A percentile compares a stretch with the other conserved stretches of the same genome.
Evolutionary conservation across 176 grass and related monocot species (phyloP).

Genomic region (Triticum timopheevii): DNA sequence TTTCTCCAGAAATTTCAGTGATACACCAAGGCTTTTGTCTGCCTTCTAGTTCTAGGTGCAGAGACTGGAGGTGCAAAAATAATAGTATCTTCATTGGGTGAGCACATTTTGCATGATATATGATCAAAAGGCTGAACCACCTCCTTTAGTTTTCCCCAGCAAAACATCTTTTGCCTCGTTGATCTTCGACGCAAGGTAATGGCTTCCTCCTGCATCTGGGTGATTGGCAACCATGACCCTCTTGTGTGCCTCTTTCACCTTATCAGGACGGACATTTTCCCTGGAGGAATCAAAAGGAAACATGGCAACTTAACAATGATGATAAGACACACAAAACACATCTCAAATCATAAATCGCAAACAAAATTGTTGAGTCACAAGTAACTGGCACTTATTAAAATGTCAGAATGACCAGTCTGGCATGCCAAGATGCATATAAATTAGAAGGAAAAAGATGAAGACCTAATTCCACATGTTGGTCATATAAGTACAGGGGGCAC

Average conservation of each 20-base stretch:
- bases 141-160: constrained; percentile 77
- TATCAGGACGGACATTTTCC: constrained; percentile 70
- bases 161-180: constrained; percentile 91
- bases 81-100: background rate
- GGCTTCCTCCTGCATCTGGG: constrained; percentile 82
- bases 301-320: background rate
- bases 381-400: background rate
- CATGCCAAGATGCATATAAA: background rate
- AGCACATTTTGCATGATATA: background rate
- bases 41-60: constrained; percentile 37
- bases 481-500: background rate
- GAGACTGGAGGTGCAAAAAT: background rate
- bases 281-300: constrained; percentile 36
- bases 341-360: background rate
- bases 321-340: background rate
- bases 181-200: constrained; percentile 97
- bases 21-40: constrained; percentile 3
- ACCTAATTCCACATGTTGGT: background rate
- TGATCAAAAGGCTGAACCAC: constrained; percentile 79
- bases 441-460: background rate
- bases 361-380: background rate
- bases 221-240: constrained; percentile 99
- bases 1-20: constrained; percentile 7
- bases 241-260: constrained; percentile 93
- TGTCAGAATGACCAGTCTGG: background rate